Conservation (phyloP, 2,329 filamentous ascomycete genomes). For the Aspergillus eucalypticola region DNA sequence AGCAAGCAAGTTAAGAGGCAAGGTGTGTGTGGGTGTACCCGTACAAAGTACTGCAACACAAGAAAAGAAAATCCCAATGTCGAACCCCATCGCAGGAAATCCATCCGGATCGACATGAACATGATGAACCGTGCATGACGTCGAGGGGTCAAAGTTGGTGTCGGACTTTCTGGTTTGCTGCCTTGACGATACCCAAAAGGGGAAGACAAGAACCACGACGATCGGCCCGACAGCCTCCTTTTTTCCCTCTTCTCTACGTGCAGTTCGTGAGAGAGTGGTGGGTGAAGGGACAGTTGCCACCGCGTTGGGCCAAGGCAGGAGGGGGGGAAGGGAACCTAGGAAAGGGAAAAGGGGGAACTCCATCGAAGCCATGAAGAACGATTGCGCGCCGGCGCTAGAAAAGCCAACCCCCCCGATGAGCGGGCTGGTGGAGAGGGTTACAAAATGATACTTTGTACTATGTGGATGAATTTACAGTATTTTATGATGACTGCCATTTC, state of each 20-base stretch:
- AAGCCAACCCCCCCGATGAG: not conserved
- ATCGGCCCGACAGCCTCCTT: slow-evolving; percentile 11
- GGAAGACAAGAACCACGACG: slow-evolving; percentile 10
- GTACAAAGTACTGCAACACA: not conserved
- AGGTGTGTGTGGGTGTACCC: not conserved
- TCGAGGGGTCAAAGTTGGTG: slow-evolving; percentile 11
- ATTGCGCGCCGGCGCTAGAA: slow-evolving; percentile 12
- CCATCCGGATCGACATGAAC: slow-evolving; percentile 15
- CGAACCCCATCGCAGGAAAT: not conserved
- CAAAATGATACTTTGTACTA: not conserved
- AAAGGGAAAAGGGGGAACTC: slow-evolving; percentile 8
- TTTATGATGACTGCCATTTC: slow-evolving; percentile 12
- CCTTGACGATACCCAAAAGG: slow-evolving; percentile 9
- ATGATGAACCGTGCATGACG: slow-evolving; percentile 27
- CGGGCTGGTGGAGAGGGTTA: no score
- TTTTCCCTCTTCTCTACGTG: slow-evolving; percentile 5
- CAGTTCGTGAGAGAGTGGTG: not conserved
- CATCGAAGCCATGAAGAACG: slow-evolving; percentile 19
- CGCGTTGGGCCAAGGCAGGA: not conserved
- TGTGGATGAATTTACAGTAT: slow-evolving; percentile 4
- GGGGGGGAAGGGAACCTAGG: not conserved
- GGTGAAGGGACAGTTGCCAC: slow-evolving; percentile 12
- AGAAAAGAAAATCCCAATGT: not conserved
- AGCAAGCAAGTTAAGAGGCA: not conserved
- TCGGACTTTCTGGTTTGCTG: slow-evolving; percentile 1